Evolutionary conservation across 371 early-diverging fungal genomes (phyloP), one percentile per base, ranked within the genome.

Genomic region (Mucor plumbeus): DNA sequence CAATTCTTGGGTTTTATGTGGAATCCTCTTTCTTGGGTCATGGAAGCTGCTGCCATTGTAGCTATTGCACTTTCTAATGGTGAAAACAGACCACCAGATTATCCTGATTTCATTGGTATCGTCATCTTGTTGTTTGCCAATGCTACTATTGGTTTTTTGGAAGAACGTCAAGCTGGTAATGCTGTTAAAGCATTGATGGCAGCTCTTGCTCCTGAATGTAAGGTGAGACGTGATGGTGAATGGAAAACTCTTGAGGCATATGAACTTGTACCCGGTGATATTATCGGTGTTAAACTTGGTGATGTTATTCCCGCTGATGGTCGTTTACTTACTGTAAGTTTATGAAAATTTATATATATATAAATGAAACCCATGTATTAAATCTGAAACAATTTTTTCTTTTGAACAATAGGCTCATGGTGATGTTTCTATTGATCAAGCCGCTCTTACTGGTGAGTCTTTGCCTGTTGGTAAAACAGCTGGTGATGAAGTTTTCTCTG

Each of bases 1-100:
- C 88, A 90, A 84, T 95, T 95, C 84, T 81, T 94, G 70, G 86
- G 91, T 55, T 95, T 93, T 84, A 90, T 91, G 90, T 89, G 90
- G 89, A 90, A 90, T 67, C 90, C 91, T 56, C 83, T 91, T 34
- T 89, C 91, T 8, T 91, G 89, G 87, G 89, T 91, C 56, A 91
- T 91, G 89, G 91, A 91, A 76, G 88, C 89, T 31, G 91, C 91
- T 47, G 89, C 90, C n/a, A 71, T 90, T 61, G 89, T 91, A 41
- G 88, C 91, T 39, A 90, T 90, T 65, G 89, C 76, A 7, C 77
- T 91, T 33, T 87, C 88, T 67, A 91, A 91, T 78, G 91, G 73
- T 70, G 84, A 85, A 41, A 79, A 81, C 57, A 59, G 71, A 64
- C 79, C 91, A 7, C 90, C 90, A 26, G 91, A 94, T 75, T 94